phyloP scores from a whole-genome alignment of 768 basidiomycete genomes.

The Pleurotus pulmonarius region DNA sequence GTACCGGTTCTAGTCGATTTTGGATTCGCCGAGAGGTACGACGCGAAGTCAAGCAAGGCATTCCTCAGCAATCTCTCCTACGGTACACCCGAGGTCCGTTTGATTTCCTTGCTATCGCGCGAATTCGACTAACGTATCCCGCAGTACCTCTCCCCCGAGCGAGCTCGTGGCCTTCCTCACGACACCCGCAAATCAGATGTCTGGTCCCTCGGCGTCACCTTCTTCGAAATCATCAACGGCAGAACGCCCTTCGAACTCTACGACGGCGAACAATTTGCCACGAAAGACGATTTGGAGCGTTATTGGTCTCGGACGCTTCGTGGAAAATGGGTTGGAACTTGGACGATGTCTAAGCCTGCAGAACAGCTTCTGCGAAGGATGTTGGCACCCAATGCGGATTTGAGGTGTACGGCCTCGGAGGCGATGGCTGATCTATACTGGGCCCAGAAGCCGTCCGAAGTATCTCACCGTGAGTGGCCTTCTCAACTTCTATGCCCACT shows the following conservation, averaged over 20 bases:
- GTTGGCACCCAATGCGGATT: slow-evolving; percentile 79
- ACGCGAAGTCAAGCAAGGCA: slow-evolving; percentile 54
- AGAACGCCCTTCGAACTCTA: slow-evolving; percentile 88
- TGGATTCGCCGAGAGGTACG: slow-evolving; percentile 91
- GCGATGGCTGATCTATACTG: slow-evolving; percentile 70
- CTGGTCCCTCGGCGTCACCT: slow-evolving; percentile 84
- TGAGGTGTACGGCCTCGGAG: slow-evolving; percentile 67
- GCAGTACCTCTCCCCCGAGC: slow-evolving; percentile 89
- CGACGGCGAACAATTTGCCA: slow-evolving; percentile 74
- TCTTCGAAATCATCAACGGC: slow-evolving; percentile 92
- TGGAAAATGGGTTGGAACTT: slow-evolving; percentile 85
- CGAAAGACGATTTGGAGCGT: slow-evolving; percentile 74
- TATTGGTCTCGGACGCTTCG: slow-evolving; percentile 88
- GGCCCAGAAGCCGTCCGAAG: slow-evolving; percentile 29
- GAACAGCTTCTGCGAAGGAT: slow-evolving; percentile 74
- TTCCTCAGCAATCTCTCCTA: slow-evolving; percentile 83
- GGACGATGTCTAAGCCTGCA: slow-evolving; percentile 59
- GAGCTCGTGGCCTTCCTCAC: slow-evolving; percentile 83
- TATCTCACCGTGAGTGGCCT: slow-evolving; percentile 38
- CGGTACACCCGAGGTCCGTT: slow-evolving; percentile 84
- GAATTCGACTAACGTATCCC: not conserved
- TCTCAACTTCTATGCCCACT: not conserved
- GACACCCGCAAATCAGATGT: slow-evolving; percentile 92
- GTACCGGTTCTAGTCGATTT: slow-evolving; percentile 93
- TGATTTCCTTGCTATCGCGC: not conserved